Evolutionary conservation across 2,329 filamentous ascomycete species (phyloP).

Genomic region (Tolypocladium ovalisporum): DNA sequence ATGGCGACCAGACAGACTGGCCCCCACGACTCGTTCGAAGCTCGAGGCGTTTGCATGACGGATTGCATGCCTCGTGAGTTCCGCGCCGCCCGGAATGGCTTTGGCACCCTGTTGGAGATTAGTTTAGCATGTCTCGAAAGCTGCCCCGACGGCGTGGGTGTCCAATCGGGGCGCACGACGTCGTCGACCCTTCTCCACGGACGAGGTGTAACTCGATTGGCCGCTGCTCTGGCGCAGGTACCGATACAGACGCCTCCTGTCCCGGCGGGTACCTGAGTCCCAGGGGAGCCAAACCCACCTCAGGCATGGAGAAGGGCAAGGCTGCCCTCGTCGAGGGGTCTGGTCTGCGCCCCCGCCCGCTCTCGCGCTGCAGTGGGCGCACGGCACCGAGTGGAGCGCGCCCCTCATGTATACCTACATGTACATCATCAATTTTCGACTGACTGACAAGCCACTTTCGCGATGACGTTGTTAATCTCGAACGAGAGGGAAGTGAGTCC

Average conservation of each 20-base stretch:
- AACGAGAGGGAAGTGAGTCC: neutral
- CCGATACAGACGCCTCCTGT: neutral
- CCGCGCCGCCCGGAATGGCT: neutral
- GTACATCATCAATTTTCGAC: neutral
- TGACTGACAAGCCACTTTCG: neutral
- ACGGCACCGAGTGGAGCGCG: neutral
- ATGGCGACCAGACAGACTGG: neutral
- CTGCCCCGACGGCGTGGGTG: neutral
- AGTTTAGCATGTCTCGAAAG: neutral
- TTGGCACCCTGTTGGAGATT: neutral
- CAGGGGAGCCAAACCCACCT: too few species aligned
- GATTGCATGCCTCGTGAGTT: neutral
- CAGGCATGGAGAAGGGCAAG: too few species aligned
- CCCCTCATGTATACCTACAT: neutral
- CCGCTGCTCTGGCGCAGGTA: neutral
- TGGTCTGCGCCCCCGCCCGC: neutral
- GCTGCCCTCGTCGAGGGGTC: too few species aligned
- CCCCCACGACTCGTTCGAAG: too few species aligned
- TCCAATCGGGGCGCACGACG: neutral
- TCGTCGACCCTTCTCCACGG: neutral
- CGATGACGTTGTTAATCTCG: neutral
- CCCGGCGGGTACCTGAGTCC: neutral
- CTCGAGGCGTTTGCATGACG: neutral
- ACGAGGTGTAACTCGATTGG: neutral
- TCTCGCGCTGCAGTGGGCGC: neutral